Evolutionary conservation across 2,329 filamentous ascomycete species (phyloP), one percentile per base, ranked within the genome.

Genomic region (Lachnellula subtilissima): DNA sequence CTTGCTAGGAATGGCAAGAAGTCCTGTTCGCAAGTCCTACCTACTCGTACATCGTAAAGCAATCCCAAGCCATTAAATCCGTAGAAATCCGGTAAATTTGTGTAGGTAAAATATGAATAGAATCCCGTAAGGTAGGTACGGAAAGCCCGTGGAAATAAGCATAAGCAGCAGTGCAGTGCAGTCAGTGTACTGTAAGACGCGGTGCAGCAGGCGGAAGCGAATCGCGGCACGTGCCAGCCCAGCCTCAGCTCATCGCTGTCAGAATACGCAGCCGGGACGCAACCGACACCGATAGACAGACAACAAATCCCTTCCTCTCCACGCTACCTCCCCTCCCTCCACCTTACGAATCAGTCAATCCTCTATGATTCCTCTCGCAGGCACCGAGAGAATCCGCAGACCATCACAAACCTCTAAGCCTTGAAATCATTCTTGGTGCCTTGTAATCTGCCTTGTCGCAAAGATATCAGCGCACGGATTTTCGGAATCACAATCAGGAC

Each of bases 371-470:
- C 46, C 25, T 32, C 52, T 54, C 52, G 46, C 52, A 11, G 46
- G 52, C 52, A 46, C 43, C 15, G 42, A 49, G 36, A 28, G 52
- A 54, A 54, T 49, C 51, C 35, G 32, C 42, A 25, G 14, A 37
- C 23, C 25, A 32, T 17, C 28, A 15, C 14, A 36, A 11, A 1
- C 12, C 19, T 15, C 12, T 23, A 19, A 23, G n/a, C 19, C 42
- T 42, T 19, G 19, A 22, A 2, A 45, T 45, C 12, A 23, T 45
- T 19, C 5, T 23, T 25, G 15, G 37, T 28, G 37, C 36, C 37
- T n/a, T 15, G 19, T 39, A 14, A 22, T 28, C 17, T 39, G 42
- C 19, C 12, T 19, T 45, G 48, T 40, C 35, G 56, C 51, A 48
- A 52, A 22, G 37, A 40, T 40, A n/a, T 17, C 15, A 15, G 37